Conservation (phyloP, 257 asterid species). For the Coffea canephora region DNA sequence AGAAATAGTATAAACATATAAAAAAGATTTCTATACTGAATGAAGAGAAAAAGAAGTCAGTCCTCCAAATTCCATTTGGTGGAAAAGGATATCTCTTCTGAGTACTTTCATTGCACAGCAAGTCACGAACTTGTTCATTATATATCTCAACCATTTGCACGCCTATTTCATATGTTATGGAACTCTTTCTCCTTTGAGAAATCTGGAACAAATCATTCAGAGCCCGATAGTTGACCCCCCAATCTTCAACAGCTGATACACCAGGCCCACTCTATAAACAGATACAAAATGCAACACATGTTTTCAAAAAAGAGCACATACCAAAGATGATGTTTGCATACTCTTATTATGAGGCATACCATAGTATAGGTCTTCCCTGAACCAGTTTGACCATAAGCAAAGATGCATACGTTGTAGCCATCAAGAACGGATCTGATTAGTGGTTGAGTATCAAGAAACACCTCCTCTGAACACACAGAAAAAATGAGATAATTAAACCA, state of each 20-base stretch:
- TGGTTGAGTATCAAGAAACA: slow-evolving; percentile 82
- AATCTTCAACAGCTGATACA: slow-evolving; percentile 62
- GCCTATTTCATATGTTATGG: slow-evolving; percentile 67
- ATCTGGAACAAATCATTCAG: slow-evolving; percentile 84
- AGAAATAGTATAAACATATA: not conserved
- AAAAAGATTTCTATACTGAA: not conserved
- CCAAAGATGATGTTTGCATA: not conserved
- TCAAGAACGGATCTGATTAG: slow-evolving; percentile 92
- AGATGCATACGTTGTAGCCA: slow-evolving; percentile 91
- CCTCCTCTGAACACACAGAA: slow-evolving; percentile 60
- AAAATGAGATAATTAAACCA: slow-evolving; percentile 7
- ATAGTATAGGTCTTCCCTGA: slow-evolving; percentile 95
- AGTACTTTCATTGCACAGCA: slow-evolving; percentile 52
- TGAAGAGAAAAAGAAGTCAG: not conserved
- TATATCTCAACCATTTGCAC: slow-evolving; percentile 98
- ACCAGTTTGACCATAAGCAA: slow-evolving; percentile 98
- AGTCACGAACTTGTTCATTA: slow-evolving; percentile 94
- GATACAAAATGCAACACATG: slow-evolving; percentile 8
- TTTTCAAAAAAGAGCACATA: not conserved
- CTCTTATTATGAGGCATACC: slow-evolving; percentile 39
- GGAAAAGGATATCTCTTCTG: slow-evolving; percentile 89
- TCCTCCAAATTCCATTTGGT: slow-evolving; percentile 15
- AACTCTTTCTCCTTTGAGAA: slow-evolving; percentile 72
- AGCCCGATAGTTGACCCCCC: slow-evolving; percentile 98
- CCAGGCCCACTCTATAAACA: slow-evolving; percentile 74